These are phyloP conservation scores for Styphnolobium japonicum DNA, from an alignment of 306 rosid genomes.

Conservation along the genomic window DNA sequence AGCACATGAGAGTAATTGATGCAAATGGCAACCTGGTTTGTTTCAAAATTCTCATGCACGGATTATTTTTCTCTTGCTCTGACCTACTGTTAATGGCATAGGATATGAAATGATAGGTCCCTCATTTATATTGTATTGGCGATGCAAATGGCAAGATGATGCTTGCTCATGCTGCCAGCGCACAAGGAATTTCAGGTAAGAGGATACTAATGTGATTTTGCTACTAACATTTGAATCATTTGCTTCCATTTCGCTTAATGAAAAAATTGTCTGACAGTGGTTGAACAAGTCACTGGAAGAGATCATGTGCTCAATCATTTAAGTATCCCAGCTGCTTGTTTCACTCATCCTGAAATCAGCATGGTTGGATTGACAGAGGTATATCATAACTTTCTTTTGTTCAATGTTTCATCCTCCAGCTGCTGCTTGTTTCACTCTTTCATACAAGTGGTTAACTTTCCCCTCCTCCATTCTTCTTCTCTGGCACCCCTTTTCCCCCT, in stretches of 20 bases:
- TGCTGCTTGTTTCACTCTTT: conserved; percentile 16
- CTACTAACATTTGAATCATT: background rate
- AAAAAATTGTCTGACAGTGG: conserved; percentile 44
- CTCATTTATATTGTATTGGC: conserved; percentile 74
- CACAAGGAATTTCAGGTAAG: conserved; percentile 74
- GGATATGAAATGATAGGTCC: conserved; percentile 49
- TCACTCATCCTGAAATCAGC: conserved; percentile 77
- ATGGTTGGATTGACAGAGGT: conserved; percentile 84
- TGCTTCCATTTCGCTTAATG: background rate
- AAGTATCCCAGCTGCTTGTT: conserved; percentile 79
- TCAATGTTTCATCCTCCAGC: background rate
- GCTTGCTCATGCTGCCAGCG: conserved; percentile 88
- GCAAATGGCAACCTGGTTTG: conserved; percentile 61
- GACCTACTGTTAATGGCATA: conserved; percentile 5
- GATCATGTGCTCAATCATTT: conserved; percentile 76
- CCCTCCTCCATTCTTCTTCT: background rate
- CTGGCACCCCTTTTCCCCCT: background rate
- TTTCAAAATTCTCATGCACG: background rate
- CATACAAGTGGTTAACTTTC: background rate
- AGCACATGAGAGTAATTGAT: conserved; percentile 65
- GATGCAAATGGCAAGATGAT: conserved; percentile 85
- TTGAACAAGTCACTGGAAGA: conserved; percentile 76
- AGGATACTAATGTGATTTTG: background rate
- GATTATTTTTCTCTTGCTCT: background rate
- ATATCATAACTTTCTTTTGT: background rate